Evolutionary conservation across 2,329 filamentous ascomycete genomes (phyloP), one percentile per base, ranked within the genome.

Genomic region (Colletotrichum lindemuthianum): DNA sequence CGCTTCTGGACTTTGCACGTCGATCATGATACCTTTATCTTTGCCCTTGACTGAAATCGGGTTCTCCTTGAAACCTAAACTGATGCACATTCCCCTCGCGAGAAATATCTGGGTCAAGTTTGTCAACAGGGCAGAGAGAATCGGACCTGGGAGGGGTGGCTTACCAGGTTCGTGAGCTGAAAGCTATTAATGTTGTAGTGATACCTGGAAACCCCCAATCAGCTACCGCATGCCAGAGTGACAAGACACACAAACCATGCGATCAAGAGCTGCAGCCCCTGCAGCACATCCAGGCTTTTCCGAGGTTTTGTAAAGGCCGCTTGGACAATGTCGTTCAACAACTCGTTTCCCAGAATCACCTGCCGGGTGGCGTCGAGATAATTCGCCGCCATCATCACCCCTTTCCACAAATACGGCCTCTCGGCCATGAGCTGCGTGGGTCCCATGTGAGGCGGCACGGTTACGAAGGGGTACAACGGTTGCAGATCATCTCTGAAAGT

Each of bases 321-420:
- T 63, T 75, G 73, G 10, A 74, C 73, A 43, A 85, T 74, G 16
- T 83, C 80, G 8, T 72, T 72, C 55, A 85, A 69, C 57, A 85
- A 65, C 69, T 79, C 77, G 55, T 77, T 74, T 1, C 82, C 83
- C 55, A 84, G 70, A 49, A 70, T 72, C 11, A 78, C 70, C 70
- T 85, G 83, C 43, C 81, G 75, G 33, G 71, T 59, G 0, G 81
- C 81, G 49, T 85, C 78, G 2, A 77, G 73, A 52, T 81, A 76
- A 60, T 73, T 75, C 15, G 76, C 73, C 52, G 75, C 75, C 72
- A 84, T 77, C 78, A 85, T 83, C 65, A 81, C 70, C 4, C 77
- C 80, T 69, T 83, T 84, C 81, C 82, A 86, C 44, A 84, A 67
- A 44, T 81, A 80, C 24, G 82, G 82, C 6, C 77, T 72, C 63